Evolutionary conservation across 441 rosid species (phyloP), one percentile per base, ranked within the genome.

Genomic region (Iberis amara): DNA sequence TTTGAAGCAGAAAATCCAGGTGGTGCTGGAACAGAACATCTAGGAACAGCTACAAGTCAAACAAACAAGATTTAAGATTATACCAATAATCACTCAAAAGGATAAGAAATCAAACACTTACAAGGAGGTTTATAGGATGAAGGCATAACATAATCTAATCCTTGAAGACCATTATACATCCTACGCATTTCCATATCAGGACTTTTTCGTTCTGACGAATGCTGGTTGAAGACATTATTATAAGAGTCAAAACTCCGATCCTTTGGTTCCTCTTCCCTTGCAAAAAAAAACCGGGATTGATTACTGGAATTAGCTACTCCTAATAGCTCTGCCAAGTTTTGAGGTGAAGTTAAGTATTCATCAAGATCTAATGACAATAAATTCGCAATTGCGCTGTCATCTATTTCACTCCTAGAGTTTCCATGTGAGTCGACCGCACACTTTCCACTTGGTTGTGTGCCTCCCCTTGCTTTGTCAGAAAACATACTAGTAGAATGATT

Each of bases 281-380:
- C 78, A 72, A 80, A 78, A 38, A 79, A 78, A 66, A 80, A 80
- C 68, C 78, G 68, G 12, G 81, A 80, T 39, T 80, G 81, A 62
- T 61, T 61, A 50, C 68, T 33, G 57, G 45, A 63, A 59, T 48
- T 72, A 28, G 70, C 52, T 32, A 61, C n/a, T n/a, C n/a, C n/a
- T n/a, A n/a, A n/a, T n/a, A n/a, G n/a, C n/a, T n/a, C n/a, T n/a
- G n/a, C n/a, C n/a, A n/a, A n/a, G n/a, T n/a, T 60, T 4, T 65
- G 70, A 10, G 81, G 76, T 6, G 79, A 81, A 32, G 75, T 62
- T 48, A 78, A 68, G 39, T 73, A 74, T 39, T 76, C 80, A 67
- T 72, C 74, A 13, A 69, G 66, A 45, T 78, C 86, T 68, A 76
- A 42, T 32, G 81, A 70, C 66, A 78, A 7, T 46, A 80, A 70